phyloP scores from a whole-genome alignment of 169 alveolate genomes.

The Perkinsus olseni region DNA sequence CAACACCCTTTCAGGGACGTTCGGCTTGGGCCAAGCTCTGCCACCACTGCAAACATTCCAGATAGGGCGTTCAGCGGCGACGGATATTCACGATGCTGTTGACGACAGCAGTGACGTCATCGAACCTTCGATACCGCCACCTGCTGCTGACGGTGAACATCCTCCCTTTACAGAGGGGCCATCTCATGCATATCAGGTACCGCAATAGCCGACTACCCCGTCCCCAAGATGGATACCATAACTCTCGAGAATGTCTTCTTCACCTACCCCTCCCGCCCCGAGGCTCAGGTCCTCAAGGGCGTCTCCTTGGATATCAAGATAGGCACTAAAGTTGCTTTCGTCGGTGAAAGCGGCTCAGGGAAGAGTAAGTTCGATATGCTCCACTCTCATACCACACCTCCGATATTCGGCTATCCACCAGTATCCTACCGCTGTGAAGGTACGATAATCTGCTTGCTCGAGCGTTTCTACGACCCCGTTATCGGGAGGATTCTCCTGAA shows the following conservation, averaged over 20 bases:
- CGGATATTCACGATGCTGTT: not conserved
- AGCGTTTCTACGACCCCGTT: constrained; percentile 68
- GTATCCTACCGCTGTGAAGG: too few species aligned
- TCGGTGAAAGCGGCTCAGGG: constrained; percentile 73
- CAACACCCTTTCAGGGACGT: too few species aligned
- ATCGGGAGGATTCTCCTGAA: constrained; percentile 53
- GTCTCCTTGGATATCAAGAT: constrained; percentile 43
- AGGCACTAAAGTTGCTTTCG: constrained; percentile 61
- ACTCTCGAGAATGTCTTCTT: constrained; percentile 40
- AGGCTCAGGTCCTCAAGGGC: not conserved
- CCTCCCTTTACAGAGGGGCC: too few species aligned
- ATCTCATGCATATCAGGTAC: not conserved
- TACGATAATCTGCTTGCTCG: constrained; percentile 70
- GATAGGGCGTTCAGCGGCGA: not conserved
- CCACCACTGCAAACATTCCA: not conserved
- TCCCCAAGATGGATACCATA: constrained; percentile 18
- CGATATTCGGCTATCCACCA: too few species aligned
- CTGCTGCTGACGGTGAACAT: not conserved
- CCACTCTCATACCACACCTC: too few species aligned
- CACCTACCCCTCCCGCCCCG: not conserved
- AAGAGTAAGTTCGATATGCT: constrained; percentile 37
- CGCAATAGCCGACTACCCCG: not conserved
- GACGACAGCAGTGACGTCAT: not conserved
- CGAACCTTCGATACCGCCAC: not conserved
- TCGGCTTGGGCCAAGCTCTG: not conserved